Evolutionary conservation across 495 filamentous ascomycete species (phyloP).

Genomic region (Venustampulla echinocandica): DNA sequence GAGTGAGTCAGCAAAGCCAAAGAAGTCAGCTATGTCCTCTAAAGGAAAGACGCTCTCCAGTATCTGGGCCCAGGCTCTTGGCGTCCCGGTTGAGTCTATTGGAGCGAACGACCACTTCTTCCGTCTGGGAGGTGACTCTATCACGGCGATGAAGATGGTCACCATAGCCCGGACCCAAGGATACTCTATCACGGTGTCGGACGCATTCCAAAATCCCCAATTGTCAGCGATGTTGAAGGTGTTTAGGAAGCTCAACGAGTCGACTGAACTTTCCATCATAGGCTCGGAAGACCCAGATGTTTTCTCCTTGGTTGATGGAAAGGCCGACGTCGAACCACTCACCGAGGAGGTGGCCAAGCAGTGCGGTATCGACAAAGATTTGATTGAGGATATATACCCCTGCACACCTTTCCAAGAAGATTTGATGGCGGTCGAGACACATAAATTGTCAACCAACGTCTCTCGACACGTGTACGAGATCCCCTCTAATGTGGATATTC

Average conservation of each 20-base stretch:
- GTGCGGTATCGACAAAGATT: slow-evolving; percentile 20
- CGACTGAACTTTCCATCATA: not conserved
- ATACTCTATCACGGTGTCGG: slow-evolving; percentile 41
- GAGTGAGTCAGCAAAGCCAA: not conserved
- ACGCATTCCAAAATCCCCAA: not conserved
- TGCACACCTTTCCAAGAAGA: slow-evolving; percentile 61
- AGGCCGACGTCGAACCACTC: not conserved
- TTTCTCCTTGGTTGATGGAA: not conserved
- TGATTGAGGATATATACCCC: slow-evolving; percentile 55
- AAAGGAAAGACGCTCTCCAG: no score
- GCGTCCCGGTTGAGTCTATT: slow-evolving; percentile 26
- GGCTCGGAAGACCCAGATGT: not conserved
- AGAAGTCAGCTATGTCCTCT: not conserved
- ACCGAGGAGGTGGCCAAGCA: not conserved
- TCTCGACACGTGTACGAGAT: not conserved
- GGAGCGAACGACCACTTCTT: slow-evolving; percentile 52
- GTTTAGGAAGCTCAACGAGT: not conserved
- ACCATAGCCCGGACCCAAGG: slow-evolving; percentile 45
- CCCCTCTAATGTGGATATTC: not conserved
- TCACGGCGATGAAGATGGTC: slow-evolving; percentile 61
- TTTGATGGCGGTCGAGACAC: not conserved
- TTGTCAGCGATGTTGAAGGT: not conserved
- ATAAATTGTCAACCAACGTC: not conserved
- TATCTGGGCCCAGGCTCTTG: slow-evolving; percentile 7
- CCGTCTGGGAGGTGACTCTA: slow-evolving; percentile 58